phyloP scores from a whole-genome alignment of 208 protist species.

The Crithidia sp. region DNA sequence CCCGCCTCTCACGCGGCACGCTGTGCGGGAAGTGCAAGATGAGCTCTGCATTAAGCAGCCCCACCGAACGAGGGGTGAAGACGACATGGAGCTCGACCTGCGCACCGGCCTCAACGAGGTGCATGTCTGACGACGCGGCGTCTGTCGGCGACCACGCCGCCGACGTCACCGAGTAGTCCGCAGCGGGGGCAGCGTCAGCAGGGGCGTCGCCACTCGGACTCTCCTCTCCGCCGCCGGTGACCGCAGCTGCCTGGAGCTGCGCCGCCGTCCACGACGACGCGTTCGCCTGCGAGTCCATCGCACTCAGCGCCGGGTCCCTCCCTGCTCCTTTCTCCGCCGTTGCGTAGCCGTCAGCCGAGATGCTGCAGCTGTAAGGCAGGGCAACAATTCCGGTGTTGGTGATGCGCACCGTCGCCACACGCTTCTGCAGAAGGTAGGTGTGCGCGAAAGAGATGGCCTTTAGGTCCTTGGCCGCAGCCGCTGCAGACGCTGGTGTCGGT shows the following conservation, averaged over 20 bases:
- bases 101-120: slow-evolving; percentile 55
- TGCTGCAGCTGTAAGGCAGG: slow-evolving; percentile 70
- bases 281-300: not conserved
- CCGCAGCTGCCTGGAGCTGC: slow-evolving; percentile 5
- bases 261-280: slow-evolving; percentile 7
- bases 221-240: not conserved
- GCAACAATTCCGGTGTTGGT: slow-evolving; percentile 86
- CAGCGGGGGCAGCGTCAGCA: not conserved
- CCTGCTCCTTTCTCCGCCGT: not conserved
- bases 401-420: slow-evolving; percentile 77
- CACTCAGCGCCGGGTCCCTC: not conserved
- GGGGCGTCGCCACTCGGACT: not conserved
- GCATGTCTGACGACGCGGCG: slow-evolving; percentile 64
- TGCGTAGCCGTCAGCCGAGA: slow-evolving; percentile 6
- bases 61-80: slow-evolving; percentile 87
- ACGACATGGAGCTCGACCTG: slow-evolving; percentile 68
- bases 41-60: slow-evolving; percentile 49
- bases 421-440: slow-evolving; percentile 96
- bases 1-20: slow-evolving; percentile 28
- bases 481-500: too few species aligned
- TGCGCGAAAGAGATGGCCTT: slow-evolving; percentile 75
- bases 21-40: slow-evolving; percentile 70
- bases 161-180: slow-evolving; percentile 14
- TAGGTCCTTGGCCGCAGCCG: slow-evolving; percentile 3
- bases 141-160: slow-evolving; percentile 46